Conservation (phyloP, 805 yeast species). For the Komagataella mondaviorum region DNA sequence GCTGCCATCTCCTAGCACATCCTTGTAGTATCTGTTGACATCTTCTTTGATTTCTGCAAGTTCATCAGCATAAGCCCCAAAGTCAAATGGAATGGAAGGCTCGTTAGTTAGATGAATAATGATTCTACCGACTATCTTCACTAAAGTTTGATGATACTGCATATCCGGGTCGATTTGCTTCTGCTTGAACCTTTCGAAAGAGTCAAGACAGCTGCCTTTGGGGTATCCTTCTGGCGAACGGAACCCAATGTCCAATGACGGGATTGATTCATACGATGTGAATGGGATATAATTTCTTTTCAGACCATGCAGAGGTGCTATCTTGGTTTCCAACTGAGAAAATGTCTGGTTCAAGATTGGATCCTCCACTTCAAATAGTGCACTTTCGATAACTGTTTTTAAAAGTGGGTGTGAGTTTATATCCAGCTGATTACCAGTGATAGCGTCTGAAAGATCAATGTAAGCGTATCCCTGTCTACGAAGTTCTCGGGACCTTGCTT, state of each 20-base stretch:
- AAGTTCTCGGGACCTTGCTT: slow-evolving; percentile 36
- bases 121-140: slow-evolving; percentile 38
- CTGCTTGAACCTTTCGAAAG: slow-evolving; percentile 38
- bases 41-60: slow-evolving; percentile 32
- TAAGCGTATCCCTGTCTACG: slow-evolving; percentile 52
- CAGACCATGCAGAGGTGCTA: slow-evolving; percentile 11
- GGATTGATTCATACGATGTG: slow-evolving; percentile 49
- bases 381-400: slow-evolving; percentile 29
- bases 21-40: slow-evolving; percentile 25
- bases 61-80: slow-evolving; percentile 29
- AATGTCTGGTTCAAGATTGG: slow-evolving; percentile 12
- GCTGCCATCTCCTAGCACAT: slow-evolving; percentile 1
- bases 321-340: slow-evolving; percentile 4
- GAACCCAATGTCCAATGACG: slow-evolving; percentile 49
- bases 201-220: slow-evolving; percentile 46
- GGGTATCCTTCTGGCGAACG: slow-evolving; percentile 23
- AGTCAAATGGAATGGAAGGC: slow-evolving; percentile 64
- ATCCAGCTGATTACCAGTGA: slow-evolving; percentile 21
- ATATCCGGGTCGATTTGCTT: slow-evolving; percentile 40
- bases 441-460: slow-evolving; percentile 60
- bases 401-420: slow-evolving; percentile 51
- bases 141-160: slow-evolving; percentile 39
- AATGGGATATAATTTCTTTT: slow-evolving; percentile 63
- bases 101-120: slow-evolving; percentile 53
- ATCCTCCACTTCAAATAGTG: slow-evolving; percentile 18